phyloP scores from a whole-genome alignment of 345 rosid species.

The Citrus australasica region DNA sequence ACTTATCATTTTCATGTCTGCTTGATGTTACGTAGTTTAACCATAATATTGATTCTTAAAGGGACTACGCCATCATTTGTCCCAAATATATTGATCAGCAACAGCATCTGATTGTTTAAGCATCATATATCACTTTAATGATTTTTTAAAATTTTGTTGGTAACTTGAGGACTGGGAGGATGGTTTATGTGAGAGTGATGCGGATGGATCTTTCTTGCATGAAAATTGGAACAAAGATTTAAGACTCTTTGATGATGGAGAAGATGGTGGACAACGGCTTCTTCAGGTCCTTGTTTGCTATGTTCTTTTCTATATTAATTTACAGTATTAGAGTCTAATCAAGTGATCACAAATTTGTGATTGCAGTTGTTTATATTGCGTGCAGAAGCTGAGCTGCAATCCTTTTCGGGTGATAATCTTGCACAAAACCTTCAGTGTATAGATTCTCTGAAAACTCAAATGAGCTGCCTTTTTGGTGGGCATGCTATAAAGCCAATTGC shows the following conservation, averaged over 20 bases:
- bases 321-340: background rate
- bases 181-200: conserved; percentile 81
- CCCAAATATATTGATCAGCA: background rate
- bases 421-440: conserved; percentile 39
- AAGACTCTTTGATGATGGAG: conserved; percentile 65
- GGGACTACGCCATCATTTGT: background rate
- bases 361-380: conserved; percentile 83
- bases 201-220: conserved; percentile 87
- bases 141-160: conserved; percentile 13
- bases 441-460: conserved; percentile 52
- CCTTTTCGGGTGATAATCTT: conserved; percentile 43
- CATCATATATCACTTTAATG: background rate
- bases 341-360: conserved; percentile 19
- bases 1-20: background rate
- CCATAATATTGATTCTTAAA: background rate
- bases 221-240: conserved; percentile 91
- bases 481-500: conserved; percentile 44
- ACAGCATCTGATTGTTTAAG: background rate
- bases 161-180: conserved; percentile 85
- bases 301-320: background rate
- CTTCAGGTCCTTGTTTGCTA: conserved; percentile 55
- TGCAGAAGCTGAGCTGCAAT: conserved; percentile 84
- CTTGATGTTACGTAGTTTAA: background rate
- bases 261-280: conserved; percentile 85
- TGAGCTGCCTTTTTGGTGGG: conserved; percentile 61